phyloP scores from a whole-genome alignment of 257 asterid species.

The Solanum infundibuliforme region DNA sequence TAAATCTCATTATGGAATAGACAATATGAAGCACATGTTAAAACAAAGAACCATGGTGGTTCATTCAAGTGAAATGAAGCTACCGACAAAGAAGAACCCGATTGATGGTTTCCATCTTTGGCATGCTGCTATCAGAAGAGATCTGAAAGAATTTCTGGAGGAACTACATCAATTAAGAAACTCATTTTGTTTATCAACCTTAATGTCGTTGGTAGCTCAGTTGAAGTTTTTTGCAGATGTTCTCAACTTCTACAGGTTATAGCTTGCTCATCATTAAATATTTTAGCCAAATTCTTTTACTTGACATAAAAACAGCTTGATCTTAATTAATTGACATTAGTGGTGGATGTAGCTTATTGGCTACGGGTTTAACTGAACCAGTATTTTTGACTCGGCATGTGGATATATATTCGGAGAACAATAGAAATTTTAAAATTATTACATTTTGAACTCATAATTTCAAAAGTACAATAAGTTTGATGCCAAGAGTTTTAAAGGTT shows the following conservation, averaged over 20 bases:
- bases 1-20: constrained; percentile 33
- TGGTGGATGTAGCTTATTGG: neutral
- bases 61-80: constrained; percentile 19
- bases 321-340: neutral
- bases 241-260: constrained; percentile 68
- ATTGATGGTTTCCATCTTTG: constrained; percentile 49
- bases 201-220: constrained; percentile 48
- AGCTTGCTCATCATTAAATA: neutral
- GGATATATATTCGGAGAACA: neutral
- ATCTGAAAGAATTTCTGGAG: constrained; percentile 32
- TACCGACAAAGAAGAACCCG: constrained; percentile 18
- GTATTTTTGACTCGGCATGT: neutral
- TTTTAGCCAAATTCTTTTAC: neutral
- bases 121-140: constrained; percentile 65
- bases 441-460: neutral
- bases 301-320: neutral
- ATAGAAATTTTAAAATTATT: neutral
- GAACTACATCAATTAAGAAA: constrained; percentile 45
- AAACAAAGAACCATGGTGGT: constrained; percentile 21
- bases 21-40: constrained; percentile 32
- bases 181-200: constrained; percentile 38
- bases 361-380: neutral
- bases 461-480: neutral
- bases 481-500: neutral
- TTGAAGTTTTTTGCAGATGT: constrained; percentile 57